A percentile compares a stretch with the other conserved stretches of the same genome.
These are phyloP conservation scores for Ilyonectria sp. DNA, from an alignment of 2,329 filamentous ascomycete genomes.

Conservation along the genomic window DNA sequence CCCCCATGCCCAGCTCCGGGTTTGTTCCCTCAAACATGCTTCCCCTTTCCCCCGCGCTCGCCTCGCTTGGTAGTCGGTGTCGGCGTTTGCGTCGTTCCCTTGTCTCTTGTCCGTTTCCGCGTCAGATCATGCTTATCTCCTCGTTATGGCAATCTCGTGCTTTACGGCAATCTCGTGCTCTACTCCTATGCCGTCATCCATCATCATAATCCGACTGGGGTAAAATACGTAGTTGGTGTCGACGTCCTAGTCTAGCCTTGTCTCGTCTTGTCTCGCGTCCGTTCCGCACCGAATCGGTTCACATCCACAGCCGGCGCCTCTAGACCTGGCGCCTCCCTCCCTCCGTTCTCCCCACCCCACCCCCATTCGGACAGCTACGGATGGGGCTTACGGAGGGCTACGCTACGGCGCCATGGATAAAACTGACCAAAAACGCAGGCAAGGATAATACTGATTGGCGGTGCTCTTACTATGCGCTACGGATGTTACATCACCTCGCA, in stretches of 20 bases:
- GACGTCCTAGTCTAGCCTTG: background rate
- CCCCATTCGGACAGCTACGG: background rate
- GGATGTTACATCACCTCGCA: slow-evolving; percentile 32
- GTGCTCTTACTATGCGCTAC: slow-evolving; percentile 3
- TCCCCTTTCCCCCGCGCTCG: background rate
- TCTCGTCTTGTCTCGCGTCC: background rate
- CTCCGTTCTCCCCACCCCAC: slow-evolving; percentile 12
- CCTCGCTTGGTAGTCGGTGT: slow-evolving; percentile 12
- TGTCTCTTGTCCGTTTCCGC: slow-evolving; percentile 10
- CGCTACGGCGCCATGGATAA: background rate
- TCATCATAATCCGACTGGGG: slow-evolving; percentile 12
- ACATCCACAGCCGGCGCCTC: background rate
- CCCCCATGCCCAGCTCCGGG: background rate
- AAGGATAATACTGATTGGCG: slow-evolving; percentile 35
- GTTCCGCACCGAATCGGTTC: slow-evolving; percentile 1
- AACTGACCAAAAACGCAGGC: slow-evolving; percentile 14
- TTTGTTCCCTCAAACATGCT: background rate
- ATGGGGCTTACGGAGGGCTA: background rate
- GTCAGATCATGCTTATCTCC: slow-evolving; percentile 17
- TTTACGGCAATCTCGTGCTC: slow-evolving; percentile 13
- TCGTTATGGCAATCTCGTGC: slow-evolving; percentile 17
- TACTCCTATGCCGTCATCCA: slow-evolving; percentile 19
- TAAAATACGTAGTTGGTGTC: background rate
- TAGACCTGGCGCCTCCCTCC: slow-evolving; percentile 4
- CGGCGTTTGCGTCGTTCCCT: background rate